A percentile compares a stretch with the other conserved stretches of the same genome.
phyloP scores from a whole-genome alignment of 345 rosid species.

The Gossypium raimondii region DNA sequence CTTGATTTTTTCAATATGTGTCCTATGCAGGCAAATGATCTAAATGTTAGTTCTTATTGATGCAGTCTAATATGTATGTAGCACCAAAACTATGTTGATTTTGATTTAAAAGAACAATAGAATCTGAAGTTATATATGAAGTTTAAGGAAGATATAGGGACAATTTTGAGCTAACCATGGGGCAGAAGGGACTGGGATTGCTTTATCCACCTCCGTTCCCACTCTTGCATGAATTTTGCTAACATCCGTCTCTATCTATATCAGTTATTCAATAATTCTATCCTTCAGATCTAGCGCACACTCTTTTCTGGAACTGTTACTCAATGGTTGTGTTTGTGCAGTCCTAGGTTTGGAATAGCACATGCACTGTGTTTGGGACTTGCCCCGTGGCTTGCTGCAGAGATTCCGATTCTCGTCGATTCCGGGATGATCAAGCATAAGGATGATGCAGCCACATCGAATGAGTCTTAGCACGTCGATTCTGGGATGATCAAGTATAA shows the following conservation, averaged over 20 bases:
- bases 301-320: slow-evolving; percentile 2
- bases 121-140: not conserved
- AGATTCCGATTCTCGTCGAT: slow-evolving; percentile 93
- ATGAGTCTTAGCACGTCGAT: slow-evolving; percentile 61
- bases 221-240: not conserved
- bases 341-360: slow-evolving; percentile 94
- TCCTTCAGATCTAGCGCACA: not conserved
- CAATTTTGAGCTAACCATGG: not conserved
- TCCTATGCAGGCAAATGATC: not conserved
- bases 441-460: slow-evolving; percentile 70
- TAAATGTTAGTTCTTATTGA: not conserved
- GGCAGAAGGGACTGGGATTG: not conserved
- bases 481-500: slow-evolving; percentile 94
- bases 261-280: not conserved
- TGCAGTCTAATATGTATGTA: not conserved
- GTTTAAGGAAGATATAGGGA: not conserved
- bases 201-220: not conserved
- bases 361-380: slow-evolving; percentile 98
- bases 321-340: slow-evolving; percentile 27
- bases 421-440: slow-evolving; percentile 97
- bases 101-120: not conserved
- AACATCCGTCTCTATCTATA: not conserved
- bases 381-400: slow-evolving; percentile 99
- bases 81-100: not conserved
- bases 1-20: not conserved